phyloP scores from a whole-genome alignment of 768 basidiomycete genomes.

The Russula compacta region DNA sequence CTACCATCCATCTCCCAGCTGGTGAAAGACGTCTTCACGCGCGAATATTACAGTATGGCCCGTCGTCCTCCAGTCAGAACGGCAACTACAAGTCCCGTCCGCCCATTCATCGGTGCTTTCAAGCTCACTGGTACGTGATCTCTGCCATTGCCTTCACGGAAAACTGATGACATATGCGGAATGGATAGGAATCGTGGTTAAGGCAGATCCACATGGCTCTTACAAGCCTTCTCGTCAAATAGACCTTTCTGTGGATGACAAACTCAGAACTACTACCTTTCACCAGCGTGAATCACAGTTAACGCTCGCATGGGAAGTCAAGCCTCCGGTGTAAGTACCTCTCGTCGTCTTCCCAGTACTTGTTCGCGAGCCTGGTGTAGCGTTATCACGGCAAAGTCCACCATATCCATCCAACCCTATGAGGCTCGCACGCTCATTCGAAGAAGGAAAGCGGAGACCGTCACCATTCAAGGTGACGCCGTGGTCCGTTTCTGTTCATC shows the following conservation, averaged over 20 bases:
- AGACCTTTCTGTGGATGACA: slow-evolving; percentile 6
- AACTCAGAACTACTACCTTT: background rate
- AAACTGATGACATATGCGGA: background rate
- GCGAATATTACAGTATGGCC: background rate
- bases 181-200: background rate
- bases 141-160: background rate
- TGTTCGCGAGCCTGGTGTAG: background rate
- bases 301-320: slow-evolving; percentile 7
- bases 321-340: background rate
- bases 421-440: slow-evolving; percentile 1
- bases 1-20: too few relatives aligned
- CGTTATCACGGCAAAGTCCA: slow-evolving; percentile 3
- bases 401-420: slow-evolving; percentile 5
- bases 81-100: background rate
- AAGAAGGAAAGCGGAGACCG: slow-evolving; percentile 1
- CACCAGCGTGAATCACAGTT: background rate
- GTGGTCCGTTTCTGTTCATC: background rate
- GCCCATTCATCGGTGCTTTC: background rate
- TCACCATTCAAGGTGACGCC: slow-evolving; percentile 4
- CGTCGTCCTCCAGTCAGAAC: background rate
- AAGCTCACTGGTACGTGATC: background rate
- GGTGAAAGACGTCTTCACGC: background rate
- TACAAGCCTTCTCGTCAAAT: background rate
- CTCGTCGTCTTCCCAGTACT: background rate
- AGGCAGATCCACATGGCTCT: slow-evolving; percentile 1